Base-by-base conservation (phyloP, 331 rosid genomes). In the Quercus tomentella region DNA sequence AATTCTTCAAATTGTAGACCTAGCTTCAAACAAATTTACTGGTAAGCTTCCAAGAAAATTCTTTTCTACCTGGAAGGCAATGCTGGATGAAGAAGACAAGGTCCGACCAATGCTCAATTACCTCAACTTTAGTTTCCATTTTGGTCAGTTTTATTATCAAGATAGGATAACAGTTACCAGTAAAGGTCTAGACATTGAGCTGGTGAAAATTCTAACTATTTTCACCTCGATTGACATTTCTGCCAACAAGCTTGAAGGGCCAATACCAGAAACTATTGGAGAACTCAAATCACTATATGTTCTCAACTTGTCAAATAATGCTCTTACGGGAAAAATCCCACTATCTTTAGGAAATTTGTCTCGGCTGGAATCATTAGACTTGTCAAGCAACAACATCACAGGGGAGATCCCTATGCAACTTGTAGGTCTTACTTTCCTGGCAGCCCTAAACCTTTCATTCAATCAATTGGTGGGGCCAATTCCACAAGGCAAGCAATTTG, bases 181-280 rank as follows among this genome's bases (percentile, higher is more conserved):
- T 71, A 94, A 92, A 80, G 97, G 96, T 60, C 77, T 51, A 3
- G 73, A 58, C n/a, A 54, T 87, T 79, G 85, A 87, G 67, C 15
- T 82, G 15, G 82, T 79, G 70, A 92, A 88, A 76, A 92, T 94
- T 66, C 69, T 90, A 2, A 92, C 89, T 2, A 35, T 84, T 76
- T 86, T 84, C 81, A 91, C 97, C 28, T 63, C 86, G 5, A 67
- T 94, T 4, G 97, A 94, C 82, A 52, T 94, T 57, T 94, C 97
- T 0, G 4, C 28, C 72, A 91, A 94, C 84, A 22, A 60, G 0
- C 87, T 94, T 7, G 26, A 0, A 2, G 89, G 89, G 49, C 9
- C 55, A 11, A 78, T 80, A 57, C 84, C 89, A 22, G 1, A 7
- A n/a, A 73, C 82, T 33, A 0, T 82, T 2, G 87, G 87, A 43